A percentile compares a stretch with the other conserved stretches of the same genome.
Evolutionary conservation across 2,329 filamentous ascomycete genomes (phyloP).

Genomic region (Sporothrix euskadiensis): DNA sequence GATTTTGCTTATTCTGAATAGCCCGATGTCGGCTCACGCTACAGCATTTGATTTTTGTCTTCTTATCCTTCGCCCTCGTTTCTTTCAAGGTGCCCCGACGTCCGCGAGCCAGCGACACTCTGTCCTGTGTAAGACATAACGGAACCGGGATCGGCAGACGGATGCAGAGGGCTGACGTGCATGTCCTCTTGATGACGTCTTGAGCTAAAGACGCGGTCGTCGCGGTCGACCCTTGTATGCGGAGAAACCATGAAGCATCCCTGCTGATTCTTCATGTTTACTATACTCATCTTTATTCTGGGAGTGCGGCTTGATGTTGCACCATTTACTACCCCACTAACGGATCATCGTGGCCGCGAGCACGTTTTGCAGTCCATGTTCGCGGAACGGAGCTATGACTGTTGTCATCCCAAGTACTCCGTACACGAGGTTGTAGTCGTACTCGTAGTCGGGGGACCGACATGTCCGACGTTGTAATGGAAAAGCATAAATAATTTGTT

Average conservation of each 20-base stretch:
- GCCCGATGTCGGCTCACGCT: not conserved
- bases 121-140: not conserved
- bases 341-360: not conserved
- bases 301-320: not conserved
- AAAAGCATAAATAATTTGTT: not conserved
- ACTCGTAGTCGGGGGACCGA: not conserved
- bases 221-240: not conserved
- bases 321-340: not conserved
- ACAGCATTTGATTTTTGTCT: not conserved
- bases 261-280: not conserved
- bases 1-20: no score
- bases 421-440: not conserved
- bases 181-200: conserved; percentile 1
- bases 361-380: not conserved
- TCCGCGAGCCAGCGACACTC: not conserved
- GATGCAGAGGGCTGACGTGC: not conserved
- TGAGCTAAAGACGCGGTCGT: not conserved
- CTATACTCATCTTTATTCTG: not conserved
- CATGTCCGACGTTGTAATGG: not conserved
- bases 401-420: not conserved
- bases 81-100: not conserved
- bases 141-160: not conserved
- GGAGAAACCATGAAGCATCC: not conserved
- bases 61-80: not conserved
- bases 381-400: not conserved